Evolutionary conservation across 495 filamentous ascomycete genomes (phyloP), one percentile per base, ranked within the genome.

Genomic region (Penicillium cinerascens): DNA sequence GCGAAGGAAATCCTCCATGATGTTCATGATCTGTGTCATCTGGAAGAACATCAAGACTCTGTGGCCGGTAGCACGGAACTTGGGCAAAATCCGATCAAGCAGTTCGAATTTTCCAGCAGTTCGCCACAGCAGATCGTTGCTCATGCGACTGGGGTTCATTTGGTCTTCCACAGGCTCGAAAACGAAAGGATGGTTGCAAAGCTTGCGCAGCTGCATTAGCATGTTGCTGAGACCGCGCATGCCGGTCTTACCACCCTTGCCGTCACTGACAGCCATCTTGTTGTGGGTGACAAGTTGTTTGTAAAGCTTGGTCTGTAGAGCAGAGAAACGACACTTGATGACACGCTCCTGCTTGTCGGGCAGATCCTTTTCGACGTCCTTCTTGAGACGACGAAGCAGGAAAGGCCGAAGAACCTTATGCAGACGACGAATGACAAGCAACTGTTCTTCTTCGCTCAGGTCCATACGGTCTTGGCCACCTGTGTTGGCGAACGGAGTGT

Each of bases 21-120:
- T 98, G 69, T 98, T 96, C 93, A 98, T 98, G 64, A 98, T 98
- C 37, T 95, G 90, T 2, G 93, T 98, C 93, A 98, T 98, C 70
- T 98, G 93, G 81, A 98, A 98, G 81, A 98, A 98, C 87, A 98
- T 97, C 64, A 98, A 69, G 44, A 97, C 91, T 60, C 95, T 86
- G 80, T 98, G 93, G 33, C 88, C 87, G 4, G 90, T 88, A 0
- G 76, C 80, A 54, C 87, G 83, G 73, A 97, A 97, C 68, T 98
- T 98, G 9, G 93, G 93, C 38, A 98, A 69, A 45, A 98, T 78
- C 26, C 93, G 79, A 69, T 98, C 95, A 15, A 98, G 79, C 10
- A 98, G 78, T 73, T 98, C 93, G 61, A 98, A 98, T 69, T 98
- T 98, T 65, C 93, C 93, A 29, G 92, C 84, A 6, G 95, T 96